Evolutionary conservation across 2,329 filamentous ascomycete genomes (phyloP).

Genomic region (Ophiostoma tasmaniense): DNA sequence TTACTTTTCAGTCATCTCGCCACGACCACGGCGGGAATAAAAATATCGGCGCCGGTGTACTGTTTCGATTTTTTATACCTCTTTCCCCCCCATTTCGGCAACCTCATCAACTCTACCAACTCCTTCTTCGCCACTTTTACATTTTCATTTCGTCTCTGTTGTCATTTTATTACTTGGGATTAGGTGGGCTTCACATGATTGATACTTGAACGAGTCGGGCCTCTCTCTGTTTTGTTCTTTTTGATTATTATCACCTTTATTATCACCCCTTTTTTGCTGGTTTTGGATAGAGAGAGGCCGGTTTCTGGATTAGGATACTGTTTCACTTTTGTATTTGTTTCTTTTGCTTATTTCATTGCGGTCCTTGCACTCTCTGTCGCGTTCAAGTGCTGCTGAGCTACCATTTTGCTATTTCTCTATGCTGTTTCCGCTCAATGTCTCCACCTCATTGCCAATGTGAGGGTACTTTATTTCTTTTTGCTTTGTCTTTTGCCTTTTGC

Average conservation of each 20-base stretch:
- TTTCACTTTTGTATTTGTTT: background rate
- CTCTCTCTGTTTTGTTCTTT: background rate
- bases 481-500: background rate
- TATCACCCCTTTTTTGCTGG: background rate
- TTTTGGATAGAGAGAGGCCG: slow-evolving; percentile 1
- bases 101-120: background rate
- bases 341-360: background rate
- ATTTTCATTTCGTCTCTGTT: background rate
- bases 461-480: background rate
- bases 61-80: slow-evolving; percentile 13
- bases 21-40: background rate
- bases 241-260: background rate
- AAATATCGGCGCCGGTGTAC: slow-evolving; percentile 8
- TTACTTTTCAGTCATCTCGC: background rate
- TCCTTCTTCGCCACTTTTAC: background rate
- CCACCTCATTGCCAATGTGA: background rate
- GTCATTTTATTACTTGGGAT: slow-evolving; percentile 4
- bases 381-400: background rate
- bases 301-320: background rate
- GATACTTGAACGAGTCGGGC: slow-evolving; percentile 1
- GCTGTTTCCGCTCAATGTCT: background rate
- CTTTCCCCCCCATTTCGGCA: background rate
- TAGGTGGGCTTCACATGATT: slow-evolving; percentile 11
- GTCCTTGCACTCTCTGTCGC: background rate
- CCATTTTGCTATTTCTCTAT: background rate